phyloP scores from a whole-genome alignment of 2,329 filamentous ascomycete species.

The Penicillium sp. region DNA sequence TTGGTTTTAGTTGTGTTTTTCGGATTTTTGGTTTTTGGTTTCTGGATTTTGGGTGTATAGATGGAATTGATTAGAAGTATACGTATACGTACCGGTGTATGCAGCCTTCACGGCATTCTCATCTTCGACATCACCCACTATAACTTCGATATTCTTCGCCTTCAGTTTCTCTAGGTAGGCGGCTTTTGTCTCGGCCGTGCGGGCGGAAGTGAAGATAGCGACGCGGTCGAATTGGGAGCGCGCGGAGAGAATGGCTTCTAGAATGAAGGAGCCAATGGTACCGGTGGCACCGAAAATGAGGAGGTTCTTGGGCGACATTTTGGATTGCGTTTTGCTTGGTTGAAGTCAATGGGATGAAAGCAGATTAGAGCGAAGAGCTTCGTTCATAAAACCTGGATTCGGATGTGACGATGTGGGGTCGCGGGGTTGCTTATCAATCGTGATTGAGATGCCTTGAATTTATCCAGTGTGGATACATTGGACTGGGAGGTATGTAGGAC shows the following conservation, averaged over 20 bases:
- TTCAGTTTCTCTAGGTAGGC: conserved; percentile 50
- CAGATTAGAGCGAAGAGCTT: neutral
- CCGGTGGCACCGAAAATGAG: conserved; percentile 55
- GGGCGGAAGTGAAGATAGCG: conserved; percentile 58
- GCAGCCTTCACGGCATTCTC: conserved; percentile 56
- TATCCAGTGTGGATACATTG: conserved; percentile 2
- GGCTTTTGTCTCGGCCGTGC: conserved; percentile 52
- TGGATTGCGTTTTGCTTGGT: neutral
- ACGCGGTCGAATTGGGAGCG: conserved; percentile 52
- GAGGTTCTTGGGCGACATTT: conserved; percentile 38
- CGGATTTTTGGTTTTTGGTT: too few relatives aligned
- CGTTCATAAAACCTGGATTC: neutral
- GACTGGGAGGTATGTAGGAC: neutral
- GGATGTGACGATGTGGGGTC: neutral
- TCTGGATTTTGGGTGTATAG: neutral
- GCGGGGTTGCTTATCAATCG: conserved; percentile 23
- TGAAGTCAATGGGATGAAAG: neutral
- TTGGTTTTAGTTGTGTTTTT: conserved; percentile 5
- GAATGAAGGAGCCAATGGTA: conserved; percentile 54
- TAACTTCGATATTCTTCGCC: conserved; percentile 51
- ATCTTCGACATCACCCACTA: conserved; percentile 56
- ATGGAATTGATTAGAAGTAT: neutral
- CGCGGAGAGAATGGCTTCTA: conserved; percentile 48
- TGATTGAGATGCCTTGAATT: neutral
- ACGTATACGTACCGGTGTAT: conserved; percentile 46